Evolutionary conservation across 2,329 filamentous ascomycete genomes (phyloP).

Genomic region (Nemania serpens): DNA sequence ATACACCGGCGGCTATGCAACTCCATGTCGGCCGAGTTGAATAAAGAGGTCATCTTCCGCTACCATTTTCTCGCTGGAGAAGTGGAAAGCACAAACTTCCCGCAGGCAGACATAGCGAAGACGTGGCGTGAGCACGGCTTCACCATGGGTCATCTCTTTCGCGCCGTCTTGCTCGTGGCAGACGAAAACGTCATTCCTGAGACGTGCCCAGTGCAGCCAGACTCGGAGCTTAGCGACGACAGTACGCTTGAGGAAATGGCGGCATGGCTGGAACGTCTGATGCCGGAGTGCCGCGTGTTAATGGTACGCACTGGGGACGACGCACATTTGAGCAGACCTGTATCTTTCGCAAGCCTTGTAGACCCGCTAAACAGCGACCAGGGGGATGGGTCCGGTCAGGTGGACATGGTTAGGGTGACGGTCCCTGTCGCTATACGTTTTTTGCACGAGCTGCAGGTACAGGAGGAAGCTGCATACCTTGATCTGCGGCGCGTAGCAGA

Average conservation of each 20-base stretch:
- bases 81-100: constrained; percentile 24
- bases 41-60: constrained; percentile 26
- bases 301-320: constrained; percentile 26
- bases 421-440: constrained; percentile 29
- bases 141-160: constrained; percentile 27
- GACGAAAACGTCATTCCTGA: constrained; percentile 28
- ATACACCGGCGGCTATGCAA: constrained; percentile 26
- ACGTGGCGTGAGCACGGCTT: constrained; percentile 27
- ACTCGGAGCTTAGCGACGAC: constrained; percentile 17
- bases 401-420: constrained; percentile 27
- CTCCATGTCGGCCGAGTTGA: constrained; percentile 24
- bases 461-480: constrained; percentile 25
- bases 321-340: constrained; percentile 26
- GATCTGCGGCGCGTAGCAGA: constrained; percentile 26
- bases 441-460: constrained; percentile 28
- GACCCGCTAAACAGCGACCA: constrained; percentile 27
- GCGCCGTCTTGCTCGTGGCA: constrained; percentile 25
- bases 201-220: constrained; percentile 21
- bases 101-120: constrained; percentile 26
- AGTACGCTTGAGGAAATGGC: constrained; percentile 21
- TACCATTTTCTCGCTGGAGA: constrained; percentile 20
- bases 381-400: constrained; percentile 24
- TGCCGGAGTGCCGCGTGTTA: constrained; percentile 27
- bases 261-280: constrained; percentile 26
- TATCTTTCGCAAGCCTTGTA: constrained; percentile 29